Base-by-base conservation (phyloP, 164 flowering plant genomes). In the Nymphaea thermarum region DNA sequence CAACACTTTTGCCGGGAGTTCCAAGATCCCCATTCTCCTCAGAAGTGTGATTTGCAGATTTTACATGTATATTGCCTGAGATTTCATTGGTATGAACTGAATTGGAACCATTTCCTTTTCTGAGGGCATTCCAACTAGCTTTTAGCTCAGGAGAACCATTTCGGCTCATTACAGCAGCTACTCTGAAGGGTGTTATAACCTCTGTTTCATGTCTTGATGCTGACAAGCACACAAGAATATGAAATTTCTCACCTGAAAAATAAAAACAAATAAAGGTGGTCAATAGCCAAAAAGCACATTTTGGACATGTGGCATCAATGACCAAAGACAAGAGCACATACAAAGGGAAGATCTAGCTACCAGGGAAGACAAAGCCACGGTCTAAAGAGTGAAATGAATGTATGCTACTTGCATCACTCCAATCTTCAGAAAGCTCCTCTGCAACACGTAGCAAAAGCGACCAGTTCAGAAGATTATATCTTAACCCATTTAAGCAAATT, bases 361-460 rank as follows among this genome's bases (percentile, higher is more conserved):
- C 99, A 65, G 99, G 96, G 75, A 94, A 90, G 68, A 91, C 90
- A 81, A 94, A 94, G 66, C 83, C 80, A 62, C 99, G 95, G 67
- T 94, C 96, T 73, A 90, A 68, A 42, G 88, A 62, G 63, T 72
- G 83, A 67, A 94, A 82, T 36, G 91, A 82, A 62, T 67, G 73
- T 65, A 91, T 84, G 72, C 90, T 85, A 67, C 82, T 72, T 62
- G 86, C 86, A 75, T 81, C 85, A 66, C 68, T 71, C 99, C 96
- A 91, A 71, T 82, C 75, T 67, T 80, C 83, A 70, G 96, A 90
- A 73, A 94, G 86, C 71, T 82, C 81, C 80, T 82, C 97, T 94
- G 80, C 72, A 79, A 44, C 67, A 43, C 59, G 76, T 14, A 41
- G 47, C 7, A 43, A 68, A 42, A 66, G 66, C 60, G 61, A 63